Percentiles rank a stretch among this genome's conserved stretches.
These are phyloP conservation scores for Gonium pectorale DNA, from an alignment of 139 green algal species.

Conservation along the genomic window DNA sequence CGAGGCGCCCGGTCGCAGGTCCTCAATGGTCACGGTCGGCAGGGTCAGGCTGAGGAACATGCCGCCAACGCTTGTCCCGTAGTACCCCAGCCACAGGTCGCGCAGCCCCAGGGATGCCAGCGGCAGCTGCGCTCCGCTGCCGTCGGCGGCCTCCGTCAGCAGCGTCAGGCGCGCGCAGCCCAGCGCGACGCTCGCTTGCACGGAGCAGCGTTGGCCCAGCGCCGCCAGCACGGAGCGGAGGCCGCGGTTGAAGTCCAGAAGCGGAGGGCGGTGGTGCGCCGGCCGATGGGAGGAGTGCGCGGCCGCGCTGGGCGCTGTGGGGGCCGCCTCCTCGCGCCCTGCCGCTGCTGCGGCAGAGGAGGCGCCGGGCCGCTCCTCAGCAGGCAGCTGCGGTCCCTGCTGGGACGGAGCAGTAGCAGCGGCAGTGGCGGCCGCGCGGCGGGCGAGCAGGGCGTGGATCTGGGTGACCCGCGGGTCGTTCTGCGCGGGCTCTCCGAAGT, in stretches of 20 bases:
- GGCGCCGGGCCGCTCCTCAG: neutral
- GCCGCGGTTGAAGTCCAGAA: constrained; percentile 18
- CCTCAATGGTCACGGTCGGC: constrained; percentile 68
- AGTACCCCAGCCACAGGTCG: constrained; percentile 71
- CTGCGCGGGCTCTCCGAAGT: constrained; percentile 64
- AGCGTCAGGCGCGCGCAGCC: constrained; percentile 66
- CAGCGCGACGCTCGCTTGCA: constrained; percentile 67
- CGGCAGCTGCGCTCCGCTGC: constrained; percentile 12
- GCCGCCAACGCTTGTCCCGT: constrained; percentile 47
- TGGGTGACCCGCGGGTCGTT: constrained; percentile 2
- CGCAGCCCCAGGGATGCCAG: constrained; percentile 43
- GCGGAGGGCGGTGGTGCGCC: neutral
- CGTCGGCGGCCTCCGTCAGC: constrained; percentile 19
- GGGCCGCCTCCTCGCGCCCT: neutral
- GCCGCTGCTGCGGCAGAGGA: neutral
- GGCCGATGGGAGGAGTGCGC: neutral
- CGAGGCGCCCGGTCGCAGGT: constrained; percentile 75
- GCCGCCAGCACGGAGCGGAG: constrained; percentile 43
- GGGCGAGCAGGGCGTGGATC: constrained; percentile 19
- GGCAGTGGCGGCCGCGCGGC: neutral
- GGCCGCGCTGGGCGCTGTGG: neutral
- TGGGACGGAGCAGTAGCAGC: no score
- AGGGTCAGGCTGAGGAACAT: constrained; percentile 74
- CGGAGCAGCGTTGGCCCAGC: constrained; percentile 49
- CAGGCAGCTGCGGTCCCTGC: neutral